Percentiles rank a stretch among this genome's conserved stretches.
phyloP scores from a whole-genome alignment of 805 yeast species.

The Yamadazyma insecticola region DNA sequence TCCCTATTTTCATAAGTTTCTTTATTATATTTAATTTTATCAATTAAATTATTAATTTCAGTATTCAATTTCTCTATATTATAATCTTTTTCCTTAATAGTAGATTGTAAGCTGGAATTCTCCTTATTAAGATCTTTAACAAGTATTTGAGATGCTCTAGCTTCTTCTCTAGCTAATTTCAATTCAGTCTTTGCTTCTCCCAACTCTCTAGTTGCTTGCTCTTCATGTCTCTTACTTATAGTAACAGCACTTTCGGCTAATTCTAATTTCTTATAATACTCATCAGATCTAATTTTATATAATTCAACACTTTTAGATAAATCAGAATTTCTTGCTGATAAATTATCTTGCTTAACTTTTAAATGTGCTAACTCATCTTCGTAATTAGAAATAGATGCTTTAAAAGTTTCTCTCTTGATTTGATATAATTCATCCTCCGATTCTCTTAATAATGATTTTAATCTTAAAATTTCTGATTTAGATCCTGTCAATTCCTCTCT shows the following conservation, averaged over 20 bases:
- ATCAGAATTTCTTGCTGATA: conserved; percentile 53
- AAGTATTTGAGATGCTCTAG: conserved; percentile 47
- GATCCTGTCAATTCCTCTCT: conserved; percentile 39
- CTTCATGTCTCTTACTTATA: conserved; percentile 60
- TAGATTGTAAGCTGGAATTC: conserved; percentile 49
- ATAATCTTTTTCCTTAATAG: conserved; percentile 51
- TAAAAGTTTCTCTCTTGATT: conserved; percentile 36
- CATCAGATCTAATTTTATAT: conserved; percentile 70
- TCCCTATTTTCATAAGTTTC: conserved; percentile 40
- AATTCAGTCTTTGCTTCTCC: conserved; percentile 36
- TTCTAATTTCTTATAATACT: conserved; percentile 67
- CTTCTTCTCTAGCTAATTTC: conserved; percentile 48
- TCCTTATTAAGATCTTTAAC: conserved; percentile 49
- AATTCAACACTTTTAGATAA: conserved; percentile 51
- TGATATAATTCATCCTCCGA: conserved; percentile 42
- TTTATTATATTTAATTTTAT: conserved; percentile 51
- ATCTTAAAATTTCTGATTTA: conserved; percentile 37
- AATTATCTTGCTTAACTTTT: conserved; percentile 53
- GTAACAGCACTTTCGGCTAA: conserved; percentile 71
- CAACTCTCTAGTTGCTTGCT: conserved; percentile 47
- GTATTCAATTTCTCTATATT: conserved; percentile 49
- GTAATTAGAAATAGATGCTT: conserved; percentile 30
- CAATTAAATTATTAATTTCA: conserved; percentile 47
- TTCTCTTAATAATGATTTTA: conserved; percentile 38
- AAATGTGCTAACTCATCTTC: conserved; percentile 43